Percentiles rank a stretch among this genome's conserved stretches.
These are phyloP conservation scores for Arthroderma uncinatum DNA, from an alignment of 2,329 filamentous ascomycete species.

Conservation along the genomic window DNA sequence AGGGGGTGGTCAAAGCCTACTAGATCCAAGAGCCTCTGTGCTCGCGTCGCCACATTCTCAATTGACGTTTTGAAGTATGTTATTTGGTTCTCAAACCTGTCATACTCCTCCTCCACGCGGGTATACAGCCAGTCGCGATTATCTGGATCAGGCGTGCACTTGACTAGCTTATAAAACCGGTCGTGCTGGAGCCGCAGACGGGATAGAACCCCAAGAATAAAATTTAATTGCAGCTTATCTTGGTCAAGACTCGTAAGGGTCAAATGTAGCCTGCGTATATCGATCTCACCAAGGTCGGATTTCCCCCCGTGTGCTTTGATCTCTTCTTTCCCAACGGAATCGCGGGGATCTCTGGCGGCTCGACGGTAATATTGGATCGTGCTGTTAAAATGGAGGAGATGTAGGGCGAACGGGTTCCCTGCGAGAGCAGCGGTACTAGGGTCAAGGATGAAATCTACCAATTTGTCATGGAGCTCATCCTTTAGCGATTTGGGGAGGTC, in stretches of 20 bases:
- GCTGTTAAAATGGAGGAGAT: slow-evolving; percentile 11
- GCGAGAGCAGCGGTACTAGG: slow-evolving; percentile 7
- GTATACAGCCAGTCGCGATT: slow-evolving; percentile 10
- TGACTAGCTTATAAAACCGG: slow-evolving; percentile 10
- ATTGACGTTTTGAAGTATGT: slow-evolving; percentile 12
- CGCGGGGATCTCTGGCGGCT: slow-evolving; percentile 10
- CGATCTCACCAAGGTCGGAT: slow-evolving; percentile 7
- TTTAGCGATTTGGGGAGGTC: slow-evolving; percentile 9
- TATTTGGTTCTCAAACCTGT: slow-evolving; percentile 12
- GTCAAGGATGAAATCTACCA: slow-evolving; percentile 9
- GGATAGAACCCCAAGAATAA: slow-evolving; percentile 10
- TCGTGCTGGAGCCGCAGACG: slow-evolving; percentile 9
- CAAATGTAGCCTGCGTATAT: slow-evolving; percentile 9
- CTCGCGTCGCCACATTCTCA: slow-evolving; percentile 10
- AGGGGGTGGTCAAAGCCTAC: background rate
- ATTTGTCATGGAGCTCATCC: slow-evolving; percentile 6
- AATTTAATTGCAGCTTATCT: slow-evolving; percentile 11
- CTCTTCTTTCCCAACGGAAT: slow-evolving; percentile 11
- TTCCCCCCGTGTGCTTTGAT: slow-evolving; percentile 10
- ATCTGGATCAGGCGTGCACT: slow-evolving; percentile 6
- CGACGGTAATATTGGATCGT: slow-evolving; percentile 11
- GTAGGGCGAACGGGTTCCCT: slow-evolving; percentile 8
- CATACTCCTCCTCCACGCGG: slow-evolving; percentile 11
- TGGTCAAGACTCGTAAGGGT: slow-evolving; percentile 11
- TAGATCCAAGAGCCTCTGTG: slow-evolving; percentile 8